Conservation (phyloP, 164 flowering plant genomes). For the Annona cherimola region DNA sequence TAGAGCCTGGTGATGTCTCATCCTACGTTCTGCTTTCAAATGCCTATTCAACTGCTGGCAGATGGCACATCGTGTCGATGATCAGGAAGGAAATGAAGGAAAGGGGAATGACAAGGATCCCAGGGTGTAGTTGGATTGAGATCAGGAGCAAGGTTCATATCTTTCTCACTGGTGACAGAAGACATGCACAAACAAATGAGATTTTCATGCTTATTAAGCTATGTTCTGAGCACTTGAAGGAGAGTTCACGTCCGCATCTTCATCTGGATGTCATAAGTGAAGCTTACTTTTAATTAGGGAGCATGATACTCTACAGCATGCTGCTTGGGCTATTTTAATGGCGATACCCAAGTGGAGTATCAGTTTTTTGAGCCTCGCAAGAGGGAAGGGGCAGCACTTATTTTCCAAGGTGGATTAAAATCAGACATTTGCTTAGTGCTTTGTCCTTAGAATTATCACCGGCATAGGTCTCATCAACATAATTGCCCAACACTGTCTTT, state of each 20-base stretch:
- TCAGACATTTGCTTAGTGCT: not conserved
- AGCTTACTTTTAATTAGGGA: not conserved
- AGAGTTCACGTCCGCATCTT: slow-evolving; percentile 1
- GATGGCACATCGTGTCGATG: slow-evolving; percentile 47
- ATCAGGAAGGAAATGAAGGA: slow-evolving; percentile 61
- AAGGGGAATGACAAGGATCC: slow-evolving; percentile 46
- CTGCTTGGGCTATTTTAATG: not conserved
- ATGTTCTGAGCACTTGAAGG: slow-evolving; percentile 30
- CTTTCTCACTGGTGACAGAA: slow-evolving; percentile 49
- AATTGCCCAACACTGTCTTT: not conserved
- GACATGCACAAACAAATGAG: slow-evolving; percentile 34
- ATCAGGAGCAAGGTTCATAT: slow-evolving; percentile 40
- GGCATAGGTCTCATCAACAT: slow-evolving; percentile 2
- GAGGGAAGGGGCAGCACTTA: too few species aligned
- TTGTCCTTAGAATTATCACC: slow-evolving; percentile 13
- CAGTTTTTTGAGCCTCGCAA: not conserved
- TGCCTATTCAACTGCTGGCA: slow-evolving; percentile 63
- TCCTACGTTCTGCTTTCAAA: slow-evolving; percentile 67
- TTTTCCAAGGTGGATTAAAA: too few species aligned
- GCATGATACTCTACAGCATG: not conserved
- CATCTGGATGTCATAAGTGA: not conserved
- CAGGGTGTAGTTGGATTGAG: slow-evolving; percentile 88
- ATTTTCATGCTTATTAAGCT: slow-evolving; percentile 31
- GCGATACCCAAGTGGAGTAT: not conserved
- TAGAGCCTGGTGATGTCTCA: slow-evolving; percentile 69